Conservation (phyloP, 2,329 filamentous ascomycete species). For the Exophiala xenobiotica region DNA sequence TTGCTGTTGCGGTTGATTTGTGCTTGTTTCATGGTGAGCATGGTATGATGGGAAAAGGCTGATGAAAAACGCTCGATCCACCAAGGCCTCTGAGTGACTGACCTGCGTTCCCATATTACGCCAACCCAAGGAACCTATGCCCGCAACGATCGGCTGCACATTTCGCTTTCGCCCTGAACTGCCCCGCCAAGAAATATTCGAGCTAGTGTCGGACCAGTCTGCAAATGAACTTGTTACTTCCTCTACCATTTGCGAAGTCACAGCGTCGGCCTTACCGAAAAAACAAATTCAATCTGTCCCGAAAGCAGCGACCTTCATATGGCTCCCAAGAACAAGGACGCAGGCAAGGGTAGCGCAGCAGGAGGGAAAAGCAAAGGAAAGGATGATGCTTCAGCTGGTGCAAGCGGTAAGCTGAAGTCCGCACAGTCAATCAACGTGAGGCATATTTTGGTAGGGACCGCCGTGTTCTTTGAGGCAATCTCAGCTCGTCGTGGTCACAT, state of each 20-base stretch:
- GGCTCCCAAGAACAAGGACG: conserved; percentile 44
- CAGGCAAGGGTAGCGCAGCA: conserved; percentile 25
- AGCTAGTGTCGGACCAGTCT: too few relatives aligned
- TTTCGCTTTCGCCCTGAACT: too few relatives aligned
- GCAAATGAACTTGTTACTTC: too few relatives aligned
- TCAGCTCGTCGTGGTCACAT: not conserved
- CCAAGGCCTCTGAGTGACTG: not conserved
- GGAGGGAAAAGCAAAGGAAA: conserved; percentile 39
- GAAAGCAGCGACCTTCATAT: too few relatives aligned
- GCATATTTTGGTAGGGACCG: conserved; percentile 57
- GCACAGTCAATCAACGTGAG: conserved; percentile 65
- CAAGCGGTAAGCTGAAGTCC: conserved; percentile 49
- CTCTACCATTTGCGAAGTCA: too few relatives aligned
- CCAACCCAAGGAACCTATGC: too few relatives aligned
- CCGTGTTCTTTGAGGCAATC: not conserved
- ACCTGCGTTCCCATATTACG: too few relatives aligned
- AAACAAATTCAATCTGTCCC: too few relatives aligned
- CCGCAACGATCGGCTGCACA: not conserved
- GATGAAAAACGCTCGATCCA: too few relatives aligned
- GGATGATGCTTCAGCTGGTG: conserved; percentile 35
- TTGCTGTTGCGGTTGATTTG: not conserved
- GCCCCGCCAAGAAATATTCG: not conserved
- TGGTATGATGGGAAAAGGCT: conserved; percentile 7
- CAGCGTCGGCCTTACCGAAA: too few relatives aligned
- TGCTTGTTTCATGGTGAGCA: conserved; percentile 1